Evolutionary conservation across 305 asterid genomes (phyloP).

Genomic region (Nicotiana rustica): DNA sequence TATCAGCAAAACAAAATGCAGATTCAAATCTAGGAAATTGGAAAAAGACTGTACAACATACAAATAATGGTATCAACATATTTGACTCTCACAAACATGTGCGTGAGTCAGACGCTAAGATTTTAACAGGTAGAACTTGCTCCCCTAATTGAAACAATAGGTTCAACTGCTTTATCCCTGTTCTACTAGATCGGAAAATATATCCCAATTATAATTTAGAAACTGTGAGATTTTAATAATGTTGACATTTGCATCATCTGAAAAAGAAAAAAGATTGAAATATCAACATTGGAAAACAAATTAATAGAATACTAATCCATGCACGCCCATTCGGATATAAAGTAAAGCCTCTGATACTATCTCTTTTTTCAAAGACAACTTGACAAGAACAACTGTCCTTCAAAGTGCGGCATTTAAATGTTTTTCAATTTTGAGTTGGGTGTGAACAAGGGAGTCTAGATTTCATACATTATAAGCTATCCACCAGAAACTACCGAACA

Average conservation of each 20-base stretch:
- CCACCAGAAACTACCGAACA: background rate
- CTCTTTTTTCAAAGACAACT: slow-evolving; percentile 20
- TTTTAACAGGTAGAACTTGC: background rate
- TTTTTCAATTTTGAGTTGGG: background rate
- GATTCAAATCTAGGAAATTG: slow-evolving; percentile 1
- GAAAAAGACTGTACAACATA: slow-evolving; percentile 3
- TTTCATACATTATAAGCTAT: background rate
- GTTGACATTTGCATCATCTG: slow-evolving; percentile 4
- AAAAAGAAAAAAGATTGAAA: background rate
- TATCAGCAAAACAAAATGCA: background rate
- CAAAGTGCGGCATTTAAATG: background rate
- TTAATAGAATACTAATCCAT: slow-evolving; percentile 3
- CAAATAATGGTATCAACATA: background rate
- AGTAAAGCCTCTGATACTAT: background rate
- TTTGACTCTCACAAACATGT: background rate
- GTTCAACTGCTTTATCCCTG: background rate
- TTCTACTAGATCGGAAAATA: background rate
- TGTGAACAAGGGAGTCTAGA: background rate
- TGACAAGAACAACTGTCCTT: background rate
- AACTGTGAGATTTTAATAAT: background rate
- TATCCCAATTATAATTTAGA: no score
- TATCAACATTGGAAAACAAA: background rate
- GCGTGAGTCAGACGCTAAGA: background rate
- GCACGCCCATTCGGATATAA: background rate
- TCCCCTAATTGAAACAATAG: background rate